Evolutionary conservation across 805 yeast genomes (phyloP).

Genomic region (Schwanniomyces occidentalis): DNA sequence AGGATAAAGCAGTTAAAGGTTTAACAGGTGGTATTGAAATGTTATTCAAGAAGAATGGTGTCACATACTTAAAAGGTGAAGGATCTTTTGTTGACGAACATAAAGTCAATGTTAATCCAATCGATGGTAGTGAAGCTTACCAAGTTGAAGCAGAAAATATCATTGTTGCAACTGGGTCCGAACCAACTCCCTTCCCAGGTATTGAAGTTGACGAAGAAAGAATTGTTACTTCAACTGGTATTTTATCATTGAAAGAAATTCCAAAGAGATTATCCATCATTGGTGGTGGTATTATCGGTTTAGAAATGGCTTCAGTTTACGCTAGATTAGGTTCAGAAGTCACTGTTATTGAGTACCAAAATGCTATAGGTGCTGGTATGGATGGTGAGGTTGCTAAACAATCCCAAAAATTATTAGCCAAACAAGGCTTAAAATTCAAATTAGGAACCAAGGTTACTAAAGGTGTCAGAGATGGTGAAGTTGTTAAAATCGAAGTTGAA

Average conservation of each 20-base stretch:
- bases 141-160: constrained; percentile 75
- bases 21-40: constrained; percentile 92
- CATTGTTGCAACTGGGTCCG: constrained; percentile 98
- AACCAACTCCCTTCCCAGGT: constrained; percentile 98
- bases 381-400: constrained; percentile 92
- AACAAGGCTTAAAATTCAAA: constrained; percentile 95
- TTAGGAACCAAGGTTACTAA: constrained; percentile 86
- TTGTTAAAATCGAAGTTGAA: constrained; percentile 85
- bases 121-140: constrained; percentile 75
- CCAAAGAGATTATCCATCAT: constrained; percentile 92
- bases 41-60: constrained; percentile 94
- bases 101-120: constrained; percentile 75
- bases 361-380: constrained; percentile 97
- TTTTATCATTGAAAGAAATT: constrained; percentile 76
- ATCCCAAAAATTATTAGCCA: constrained; percentile 84
- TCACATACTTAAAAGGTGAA: constrained; percentile 89
- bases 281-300: constrained; percentile 99
- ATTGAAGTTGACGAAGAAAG: constrained; percentile 94
- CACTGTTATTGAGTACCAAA: constrained; percentile 88
- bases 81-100: constrained; percentile 87
- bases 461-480: constrained; percentile 87
- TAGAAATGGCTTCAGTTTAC: constrained; percentile 99
- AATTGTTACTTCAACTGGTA: constrained; percentile 95
- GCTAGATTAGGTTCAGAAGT: constrained; percentile 93
- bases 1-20: constrained; percentile 85